Conservation (phyloP, 371 early-diverging fungal species). For the Rhizopus microsporus region DNA sequence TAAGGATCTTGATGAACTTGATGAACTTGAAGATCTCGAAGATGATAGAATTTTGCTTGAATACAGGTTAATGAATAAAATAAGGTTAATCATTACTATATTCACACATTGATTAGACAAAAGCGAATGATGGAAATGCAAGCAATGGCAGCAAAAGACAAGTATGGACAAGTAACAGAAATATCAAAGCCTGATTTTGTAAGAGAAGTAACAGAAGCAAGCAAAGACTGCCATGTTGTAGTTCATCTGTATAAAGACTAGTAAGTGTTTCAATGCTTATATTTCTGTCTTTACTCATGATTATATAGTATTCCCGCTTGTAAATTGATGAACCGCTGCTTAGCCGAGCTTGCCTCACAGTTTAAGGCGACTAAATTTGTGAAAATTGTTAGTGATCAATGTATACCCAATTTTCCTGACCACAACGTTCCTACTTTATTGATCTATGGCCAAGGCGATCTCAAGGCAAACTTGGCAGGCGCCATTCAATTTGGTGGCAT, state of each 20-base stretch:
- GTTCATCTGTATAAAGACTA: conserved; percentile 75
- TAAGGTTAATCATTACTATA: neutral
- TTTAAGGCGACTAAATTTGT: conserved; percentile 90
- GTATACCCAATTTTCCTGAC: conserved; percentile 94
- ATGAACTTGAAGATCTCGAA: conserved; percentile 86
- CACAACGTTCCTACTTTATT: conserved; percentile 89
- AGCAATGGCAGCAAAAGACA: conserved; percentile 57
- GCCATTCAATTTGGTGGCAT: conserved; percentile 80
- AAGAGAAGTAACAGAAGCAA: conserved; percentile 88
- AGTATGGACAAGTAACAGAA: conserved; percentile 79
- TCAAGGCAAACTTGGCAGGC: conserved; percentile 83
- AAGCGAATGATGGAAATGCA: conserved; percentile 82
- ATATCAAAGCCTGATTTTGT: conserved; percentile 93
- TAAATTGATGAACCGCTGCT: conserved; percentile 76
- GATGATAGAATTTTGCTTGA: conserved; percentile 81
- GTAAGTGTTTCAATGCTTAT: conserved; percentile 37
- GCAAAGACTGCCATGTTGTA: conserved; percentile 76
- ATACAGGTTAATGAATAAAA: conserved; percentile 54
- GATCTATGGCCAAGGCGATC: conserved; percentile 85
- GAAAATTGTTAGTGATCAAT: conserved; percentile 88
- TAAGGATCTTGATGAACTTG: conserved; percentile 84
- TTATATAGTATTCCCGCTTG: conserved; percentile 68
- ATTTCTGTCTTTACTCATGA: neutral
- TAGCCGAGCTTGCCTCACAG: conserved; percentile 76
- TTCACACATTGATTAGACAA: conserved; percentile 38